A percentile compares a stretch with the other conserved stretches of the same genome.
These are phyloP conservation scores for Nicotiana tabacum DNA, from an alignment of 257 asterid genomes.

Conservation along the genomic window DNA sequence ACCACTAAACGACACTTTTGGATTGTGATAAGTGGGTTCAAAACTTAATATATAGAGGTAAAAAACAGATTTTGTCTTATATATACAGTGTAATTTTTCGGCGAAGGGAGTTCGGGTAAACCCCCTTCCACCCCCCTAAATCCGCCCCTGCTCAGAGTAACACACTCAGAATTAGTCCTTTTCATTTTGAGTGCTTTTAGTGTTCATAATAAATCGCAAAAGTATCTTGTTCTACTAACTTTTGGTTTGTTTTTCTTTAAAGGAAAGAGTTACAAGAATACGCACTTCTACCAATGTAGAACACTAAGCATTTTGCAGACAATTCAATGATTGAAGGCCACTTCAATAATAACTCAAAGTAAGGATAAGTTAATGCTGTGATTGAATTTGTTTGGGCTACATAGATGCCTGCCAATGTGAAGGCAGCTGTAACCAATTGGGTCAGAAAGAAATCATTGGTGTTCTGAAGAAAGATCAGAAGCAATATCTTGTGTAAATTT, in stretches of 20 bases:
- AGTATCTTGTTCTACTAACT: background rate
- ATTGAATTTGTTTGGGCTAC: background rate
- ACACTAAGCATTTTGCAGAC: background rate
- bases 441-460: background rate
- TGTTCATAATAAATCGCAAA: background rate
- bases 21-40: no score
- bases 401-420: background rate
- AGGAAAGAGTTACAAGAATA: background rate
- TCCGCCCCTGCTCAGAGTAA: no score
- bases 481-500: background rate
- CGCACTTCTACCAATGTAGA: background rate
- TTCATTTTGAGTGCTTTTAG: background rate
- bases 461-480: conserved; percentile 4
- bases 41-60: no score
- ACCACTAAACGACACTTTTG: no score
- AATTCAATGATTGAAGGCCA: background rate
- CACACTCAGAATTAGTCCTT: background rate
- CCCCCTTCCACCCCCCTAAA: no score
- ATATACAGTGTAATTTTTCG: no score
- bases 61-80: no score
- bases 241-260: background rate
- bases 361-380: background rate
- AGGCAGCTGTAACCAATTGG: background rate
- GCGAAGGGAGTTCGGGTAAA: no score
- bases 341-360: background rate